Evolutionary conservation across 768 basidiomycete genomes (phyloP), one percentile per base, ranked within the genome.

Genomic region (Lactarius hatsudake): DNA sequence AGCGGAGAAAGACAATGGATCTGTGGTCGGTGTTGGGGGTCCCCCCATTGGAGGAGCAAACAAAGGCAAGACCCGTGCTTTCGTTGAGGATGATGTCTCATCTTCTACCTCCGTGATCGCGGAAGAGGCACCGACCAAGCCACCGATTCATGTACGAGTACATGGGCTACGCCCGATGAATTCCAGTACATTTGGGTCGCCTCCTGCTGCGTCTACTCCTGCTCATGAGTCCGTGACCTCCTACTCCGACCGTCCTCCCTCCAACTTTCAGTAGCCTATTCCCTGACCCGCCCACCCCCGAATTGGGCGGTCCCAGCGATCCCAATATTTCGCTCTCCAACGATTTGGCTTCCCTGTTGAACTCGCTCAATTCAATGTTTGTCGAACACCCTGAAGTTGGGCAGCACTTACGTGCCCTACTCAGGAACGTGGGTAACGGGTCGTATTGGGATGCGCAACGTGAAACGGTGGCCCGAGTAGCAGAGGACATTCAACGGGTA

Each of bases 371-470:
- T 51, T 77, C 75, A n/a, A 80, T 87, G 36, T 74, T 92, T 53
- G 78, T 83, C 0, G 75, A 84, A 6, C 89, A 93, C 71, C 91
- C 91, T 5, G 90, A 93, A 69, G 75, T 93, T 13, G 83, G 87
- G 3, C 87, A 89, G 63, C 83, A 82, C 54, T 74, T 93, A 64
- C 86, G 85, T 64, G 87, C 84, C 72, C 83, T 93, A 40, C 74
- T 86, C 55, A 78, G 79, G 59, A 90, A 92, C 70, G 79, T 87
- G 5, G 79, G 81, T 6, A 84, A 79, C 60, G 91, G 90, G 28
- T 79, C 82, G 10, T 93, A 93, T 73, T 93, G 89, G 90, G 75
- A 78, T 42, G 75, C 81, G 34, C 88, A 91, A 71, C 84, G 87
- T 58, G 83, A 84, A 10, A 78, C 83, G 3, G 75, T 91, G 54